Percentiles rank a stretch among this genome's conserved stretches.
phyloP scores from a whole-genome alignment of 257 asterid genomes.

The Solanum chiquidenum region DNA sequence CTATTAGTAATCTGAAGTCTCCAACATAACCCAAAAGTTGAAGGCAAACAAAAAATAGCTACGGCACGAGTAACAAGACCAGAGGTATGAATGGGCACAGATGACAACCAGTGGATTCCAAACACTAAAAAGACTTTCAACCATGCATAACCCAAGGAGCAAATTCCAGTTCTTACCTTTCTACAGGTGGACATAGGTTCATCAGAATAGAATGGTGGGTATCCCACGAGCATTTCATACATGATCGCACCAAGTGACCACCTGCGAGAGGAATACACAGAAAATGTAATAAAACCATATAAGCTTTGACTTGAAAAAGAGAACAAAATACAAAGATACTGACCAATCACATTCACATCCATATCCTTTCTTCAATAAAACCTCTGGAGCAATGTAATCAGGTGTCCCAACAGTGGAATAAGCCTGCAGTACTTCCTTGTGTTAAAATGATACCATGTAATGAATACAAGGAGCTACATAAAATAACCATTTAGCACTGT shows the following conservation, averaged over 20 bases:
- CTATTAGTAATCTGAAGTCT: background rate
- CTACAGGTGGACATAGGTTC: constrained; percentile 97
- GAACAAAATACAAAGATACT: constrained; percentile 6
- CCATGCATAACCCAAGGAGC: background rate
- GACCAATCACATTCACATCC: constrained; percentile 99
- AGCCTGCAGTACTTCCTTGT: constrained; percentile 44
- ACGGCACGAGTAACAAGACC: background rate
- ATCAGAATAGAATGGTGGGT: constrained; percentile 95
- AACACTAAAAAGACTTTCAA: background rate
- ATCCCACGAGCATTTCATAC: constrained; percentile 98
- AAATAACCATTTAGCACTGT: background rate
- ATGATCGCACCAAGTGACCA: constrained; percentile 98
- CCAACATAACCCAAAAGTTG: background rate
- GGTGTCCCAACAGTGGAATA: constrained; percentile 98
- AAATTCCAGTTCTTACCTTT: constrained; percentile 37
- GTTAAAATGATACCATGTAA: background rate
- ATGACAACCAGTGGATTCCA: background rate
- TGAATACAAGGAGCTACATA: background rate
- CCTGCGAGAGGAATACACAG: constrained; percentile 26
- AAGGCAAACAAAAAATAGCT: background rate
- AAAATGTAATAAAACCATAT: constrained; percentile 1
- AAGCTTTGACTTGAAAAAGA: constrained; percentile 3
- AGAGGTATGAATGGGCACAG: background rate
- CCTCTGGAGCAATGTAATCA: constrained; percentile 98
- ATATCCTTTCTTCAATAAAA: constrained; percentile 85